These are phyloP conservation scores for Phytophthora pini DNA, from an alignment of 352 stramenopile genomes.

Conservation along the genomic window DNA sequence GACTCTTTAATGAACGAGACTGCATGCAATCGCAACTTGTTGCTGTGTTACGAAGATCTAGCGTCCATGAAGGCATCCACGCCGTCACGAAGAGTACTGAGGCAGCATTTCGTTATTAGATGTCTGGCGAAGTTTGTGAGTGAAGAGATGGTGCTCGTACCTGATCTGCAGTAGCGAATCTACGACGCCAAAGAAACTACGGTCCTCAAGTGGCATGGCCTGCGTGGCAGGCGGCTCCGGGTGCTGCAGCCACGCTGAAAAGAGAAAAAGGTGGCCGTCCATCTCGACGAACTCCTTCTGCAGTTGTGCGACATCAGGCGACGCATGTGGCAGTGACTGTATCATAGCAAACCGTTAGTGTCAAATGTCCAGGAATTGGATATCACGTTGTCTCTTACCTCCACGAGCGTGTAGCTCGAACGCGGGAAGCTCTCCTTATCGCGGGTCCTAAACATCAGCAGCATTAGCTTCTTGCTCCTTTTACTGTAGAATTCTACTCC, in stretches of 20 bases:
- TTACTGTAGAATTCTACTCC: no score
- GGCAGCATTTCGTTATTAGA: slow-evolving; percentile 13
- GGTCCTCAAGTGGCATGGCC: slow-evolving; percentile 66
- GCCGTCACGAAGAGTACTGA: slow-evolving; percentile 59
- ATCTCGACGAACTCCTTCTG: slow-evolving; percentile 51
- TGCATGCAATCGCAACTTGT: slow-evolving; percentile 16
- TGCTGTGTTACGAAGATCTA: slow-evolving; percentile 22
- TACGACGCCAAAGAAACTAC: slow-evolving; percentile 73
- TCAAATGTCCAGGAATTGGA: background rate
- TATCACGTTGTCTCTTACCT: slow-evolving; percentile 33
- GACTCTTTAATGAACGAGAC: slow-evolving; percentile 20
- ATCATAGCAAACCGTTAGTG: background rate
- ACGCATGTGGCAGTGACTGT: slow-evolving; percentile 52
- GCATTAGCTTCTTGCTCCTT: background rate
- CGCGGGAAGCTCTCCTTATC: slow-evolving; percentile 85
- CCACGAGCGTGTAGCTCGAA: slow-evolving; percentile 77
- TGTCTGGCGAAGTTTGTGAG: slow-evolving; percentile 1
- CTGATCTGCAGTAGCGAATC: slow-evolving; percentile 81
- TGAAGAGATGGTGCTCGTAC: slow-evolving; percentile 27
- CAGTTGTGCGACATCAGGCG: slow-evolving; percentile 19
- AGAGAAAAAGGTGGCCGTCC: slow-evolving; percentile 70
- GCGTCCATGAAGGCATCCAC: slow-evolving; percentile 77
- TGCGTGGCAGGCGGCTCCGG: slow-evolving; percentile 76
- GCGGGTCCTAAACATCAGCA: slow-evolving; percentile 46
- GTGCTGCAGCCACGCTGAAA: slow-evolving; percentile 78